Percentiles rank a stretch among this genome's conserved stretches.
These are phyloP conservation scores for Ambrosia trifida DNA, from an alignment of 129 eudicot genomes.

Conservation along the genomic window DNA sequence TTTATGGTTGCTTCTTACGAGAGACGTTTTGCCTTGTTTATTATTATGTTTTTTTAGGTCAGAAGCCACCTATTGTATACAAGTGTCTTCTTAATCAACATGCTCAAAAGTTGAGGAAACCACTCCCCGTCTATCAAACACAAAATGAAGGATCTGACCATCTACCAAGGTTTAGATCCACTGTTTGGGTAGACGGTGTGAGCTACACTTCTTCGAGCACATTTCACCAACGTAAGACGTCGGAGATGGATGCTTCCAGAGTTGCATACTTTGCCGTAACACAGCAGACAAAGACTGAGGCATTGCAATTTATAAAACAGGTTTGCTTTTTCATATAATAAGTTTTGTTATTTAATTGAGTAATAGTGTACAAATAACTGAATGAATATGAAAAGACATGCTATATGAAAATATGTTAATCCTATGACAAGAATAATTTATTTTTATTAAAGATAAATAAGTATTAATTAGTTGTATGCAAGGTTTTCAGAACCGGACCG, in stretches of 20 bases:
- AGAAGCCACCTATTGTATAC: conserved; percentile 20
- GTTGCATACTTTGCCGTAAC: conserved; percentile 39
- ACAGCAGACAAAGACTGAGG: conserved; percentile 37
- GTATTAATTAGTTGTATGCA: neutral
- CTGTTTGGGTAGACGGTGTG: conserved; percentile 46
- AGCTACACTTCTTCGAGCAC: conserved; percentile 34
- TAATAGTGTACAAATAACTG: neutral
- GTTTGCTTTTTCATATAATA: conserved; percentile 28
- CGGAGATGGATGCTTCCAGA: conserved; percentile 55
- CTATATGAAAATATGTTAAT: neutral
- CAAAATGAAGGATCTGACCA: conserved; percentile 44
- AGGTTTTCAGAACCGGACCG: no score
- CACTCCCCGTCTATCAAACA: conserved; percentile 44
- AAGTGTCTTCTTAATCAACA: conserved; percentile 43
- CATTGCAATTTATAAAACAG: conserved; percentile 36
- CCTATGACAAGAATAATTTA: no score
- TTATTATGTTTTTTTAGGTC: conserved; percentile 22
- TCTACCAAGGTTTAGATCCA: conserved; percentile 44
- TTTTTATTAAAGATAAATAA: no score
- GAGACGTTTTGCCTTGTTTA: neutral
- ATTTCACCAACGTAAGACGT: conserved; percentile 38
- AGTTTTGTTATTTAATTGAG: neutral
- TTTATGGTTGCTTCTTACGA: neutral
- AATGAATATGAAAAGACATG: neutral
- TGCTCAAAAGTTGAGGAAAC: conserved; percentile 39